Evolutionary conservation across 2,329 filamentous ascomycete species (phyloP), one percentile per base, ranked within the genome.

Genomic region (Aureobasidium mangrovei): DNA sequence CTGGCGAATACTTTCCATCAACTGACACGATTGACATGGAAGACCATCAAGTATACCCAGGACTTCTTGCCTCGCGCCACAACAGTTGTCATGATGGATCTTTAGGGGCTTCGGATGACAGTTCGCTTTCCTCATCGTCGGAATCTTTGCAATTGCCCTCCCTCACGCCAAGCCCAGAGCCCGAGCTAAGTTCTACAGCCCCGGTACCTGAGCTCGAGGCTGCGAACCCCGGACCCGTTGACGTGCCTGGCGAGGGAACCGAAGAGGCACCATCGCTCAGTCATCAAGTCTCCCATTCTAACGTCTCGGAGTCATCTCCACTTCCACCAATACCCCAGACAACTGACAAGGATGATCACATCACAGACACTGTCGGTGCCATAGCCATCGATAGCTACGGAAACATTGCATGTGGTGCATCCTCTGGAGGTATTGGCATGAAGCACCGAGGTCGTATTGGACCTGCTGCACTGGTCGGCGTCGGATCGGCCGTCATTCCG

Each of bases 361-460:
- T 98, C 62, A 94, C 86, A 2, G 93, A 98, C 72, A 98, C 93
- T 9, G 90, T 98, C 56, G 93, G 94, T 42, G 93, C 91, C 29
- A 95, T 98, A 65, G 93, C 90, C 8, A 84, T 98, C 59, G 93
- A 98, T 64, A 79, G 80, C 47, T 81, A 79, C 61, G 93, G 93
- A 12, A 85, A 86, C 56, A 95, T 98, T 65, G 91, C 94, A 4
- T 93, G 91, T 3, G 93, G 86, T 12, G 95, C 93, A 1, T 98
- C 93, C 2, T 98, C 94, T 12, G 93, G 93, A 4, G 93, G 93
- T 1, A 98, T 98, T 66, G 91, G 93, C 29, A 96, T 98, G 91
- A 98, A 98, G 67, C 91, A 95, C 69, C 82, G 83, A 57, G 94
- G 93, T 4, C 85, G 93, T 35, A 80, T 95, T 59, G 94, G 93